Evolutionary conservation across 2,329 filamentous ascomycete species (phyloP), one percentile per base, ranked within the genome.

Genomic region (Basipetospora chlamydospora): DNA sequence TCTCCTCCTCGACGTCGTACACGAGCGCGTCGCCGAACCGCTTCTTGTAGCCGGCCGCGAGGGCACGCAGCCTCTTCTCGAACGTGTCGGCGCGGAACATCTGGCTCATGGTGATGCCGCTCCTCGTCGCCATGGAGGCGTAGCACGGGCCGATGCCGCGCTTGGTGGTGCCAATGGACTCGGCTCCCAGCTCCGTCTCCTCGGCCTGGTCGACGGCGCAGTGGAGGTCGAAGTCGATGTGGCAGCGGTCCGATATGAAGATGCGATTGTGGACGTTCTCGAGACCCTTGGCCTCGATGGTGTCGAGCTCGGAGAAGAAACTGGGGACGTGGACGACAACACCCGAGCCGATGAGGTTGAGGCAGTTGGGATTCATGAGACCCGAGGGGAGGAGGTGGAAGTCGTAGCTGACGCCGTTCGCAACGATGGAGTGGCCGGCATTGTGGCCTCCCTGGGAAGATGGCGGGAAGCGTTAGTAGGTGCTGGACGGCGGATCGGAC

Each of bases 331-430:
- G 71, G 45, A 83, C 74, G 41, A 82, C 71, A 28, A 72, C 67
- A 32, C 66, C 78, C 33, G 76, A 78, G 41, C 80, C 81, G 51
- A 87, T 79, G 39, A 87, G 61, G 59, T 86, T 87, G 47, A 73
- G 66, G 53, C 72, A 81, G 29, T 62, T 61, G 6, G 79, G 76
- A 51, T 80, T 82, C 45, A 87, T 65, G 42, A 87, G 67, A 41
- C 82, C 82, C 39, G 73, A 80, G 17, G 77, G 71, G 34, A 79
- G 58, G 41, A 80, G 67, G 52, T 78, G 71, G 44, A 73, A 70
- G 23, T 50, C 44, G 32, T 43, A 44, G 39, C 39, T 41, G 23
- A 44, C 30, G 11, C 42, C 42, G 37, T 44, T 42, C 13, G 26
- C 42, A 33, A 23, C 25, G 26, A 42, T 34, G 16, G 38, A 40